Evolutionary conservation across 208 protist genomes (phyloP).

Genomic region (Trypanosoma vivax): DNA sequence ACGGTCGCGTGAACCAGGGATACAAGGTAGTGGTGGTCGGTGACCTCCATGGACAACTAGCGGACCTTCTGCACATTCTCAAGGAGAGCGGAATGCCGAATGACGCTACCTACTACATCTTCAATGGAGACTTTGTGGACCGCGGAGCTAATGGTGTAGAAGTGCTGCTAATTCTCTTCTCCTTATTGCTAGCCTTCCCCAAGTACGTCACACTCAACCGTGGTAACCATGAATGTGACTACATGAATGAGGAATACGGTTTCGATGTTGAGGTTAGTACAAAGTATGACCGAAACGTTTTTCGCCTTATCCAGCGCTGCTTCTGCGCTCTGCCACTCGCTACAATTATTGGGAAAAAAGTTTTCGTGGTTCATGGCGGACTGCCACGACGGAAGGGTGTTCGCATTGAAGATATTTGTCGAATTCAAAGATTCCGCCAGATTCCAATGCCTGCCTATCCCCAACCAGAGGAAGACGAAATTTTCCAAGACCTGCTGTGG

Average conservation of each 20-base stretch:
- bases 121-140: constrained; percentile 97
- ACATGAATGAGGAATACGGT: constrained; percentile 96
- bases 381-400: constrained; percentile 71
- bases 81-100: constrained; percentile 73
- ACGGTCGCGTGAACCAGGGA: constrained; percentile 70
- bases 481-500: constrained; percentile 96
- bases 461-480: constrained; percentile 88
- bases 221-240: constrained; percentile 94
- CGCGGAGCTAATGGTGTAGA: constrained; percentile 95
- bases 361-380: constrained; percentile 86
- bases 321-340: constrained; percentile 86
- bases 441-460: constrained; percentile 82
- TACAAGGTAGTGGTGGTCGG: constrained; percentile 85
- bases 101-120: constrained; percentile 80
- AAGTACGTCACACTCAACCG: constrained; percentile 92
- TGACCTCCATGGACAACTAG: constrained; percentile 84
- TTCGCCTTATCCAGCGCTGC: constrained; percentile 80
- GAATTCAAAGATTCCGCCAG: constrained; percentile 85
- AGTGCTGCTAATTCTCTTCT: constrained; percentile 93
- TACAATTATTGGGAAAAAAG: constrained; percentile 63
- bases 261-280: constrained; percentile 98
- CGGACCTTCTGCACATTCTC: constrained; percentile 82
- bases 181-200: constrained; percentile 92
- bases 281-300: constrained; percentile 95
- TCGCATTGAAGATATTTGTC: constrained; percentile 68